These are phyloP conservation scores for Globisporangium spinosum DNA, from an alignment of 352 stramenopile species.

Conservation along the genomic window DNA sequence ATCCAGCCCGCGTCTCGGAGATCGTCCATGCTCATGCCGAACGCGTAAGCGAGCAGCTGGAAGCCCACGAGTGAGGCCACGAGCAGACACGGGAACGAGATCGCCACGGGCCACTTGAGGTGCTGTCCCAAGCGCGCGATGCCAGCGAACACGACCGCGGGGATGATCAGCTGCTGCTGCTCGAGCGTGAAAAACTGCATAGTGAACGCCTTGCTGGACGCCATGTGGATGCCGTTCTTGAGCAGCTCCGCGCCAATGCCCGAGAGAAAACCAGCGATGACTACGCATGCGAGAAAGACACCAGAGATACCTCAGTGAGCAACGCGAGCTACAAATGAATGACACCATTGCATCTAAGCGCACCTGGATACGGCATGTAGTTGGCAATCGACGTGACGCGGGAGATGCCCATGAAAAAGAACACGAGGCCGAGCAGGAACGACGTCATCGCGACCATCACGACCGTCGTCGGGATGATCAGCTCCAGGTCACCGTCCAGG, in stretches of 20 bases:
- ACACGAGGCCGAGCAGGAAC: slow-evolving; percentile 51
- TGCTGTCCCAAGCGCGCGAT: slow-evolving; percentile 58
- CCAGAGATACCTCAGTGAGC: not conserved
- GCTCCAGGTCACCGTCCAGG: slow-evolving; percentile 54
- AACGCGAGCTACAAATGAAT: not conserved
- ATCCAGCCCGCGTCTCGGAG: slow-evolving; percentile 43
- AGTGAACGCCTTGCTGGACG: slow-evolving; percentile 50
- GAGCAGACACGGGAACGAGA: slow-evolving; percentile 71
- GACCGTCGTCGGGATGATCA: slow-evolving; percentile 63
- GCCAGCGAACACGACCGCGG: slow-evolving; percentile 52
- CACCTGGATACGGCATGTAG: slow-evolving; percentile 79
- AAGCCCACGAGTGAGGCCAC: slow-evolving; percentile 58
- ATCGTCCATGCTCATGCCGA: slow-evolving; percentile 31
- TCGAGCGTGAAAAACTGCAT: slow-evolving; percentile 52
- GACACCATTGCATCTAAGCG: not conserved
- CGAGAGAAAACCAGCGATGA: slow-evolving; percentile 79
- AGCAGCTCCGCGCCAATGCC: slow-evolving; percentile 76
- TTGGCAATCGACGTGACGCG: slow-evolving; percentile 76
- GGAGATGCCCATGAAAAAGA: slow-evolving; percentile 67
- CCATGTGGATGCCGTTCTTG: slow-evolving; percentile 81
- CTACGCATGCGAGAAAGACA: slow-evolving; percentile 13
- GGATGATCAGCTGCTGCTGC: slow-evolving; percentile 51
- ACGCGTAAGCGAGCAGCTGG: slow-evolving; percentile 35
- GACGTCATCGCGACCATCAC: slow-evolving; percentile 74
- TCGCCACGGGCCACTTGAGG: slow-evolving; percentile 54